phyloP scores from a whole-genome alignment of 2,329 filamentous ascomycete species.

The Clathrospora elynae region DNA sequence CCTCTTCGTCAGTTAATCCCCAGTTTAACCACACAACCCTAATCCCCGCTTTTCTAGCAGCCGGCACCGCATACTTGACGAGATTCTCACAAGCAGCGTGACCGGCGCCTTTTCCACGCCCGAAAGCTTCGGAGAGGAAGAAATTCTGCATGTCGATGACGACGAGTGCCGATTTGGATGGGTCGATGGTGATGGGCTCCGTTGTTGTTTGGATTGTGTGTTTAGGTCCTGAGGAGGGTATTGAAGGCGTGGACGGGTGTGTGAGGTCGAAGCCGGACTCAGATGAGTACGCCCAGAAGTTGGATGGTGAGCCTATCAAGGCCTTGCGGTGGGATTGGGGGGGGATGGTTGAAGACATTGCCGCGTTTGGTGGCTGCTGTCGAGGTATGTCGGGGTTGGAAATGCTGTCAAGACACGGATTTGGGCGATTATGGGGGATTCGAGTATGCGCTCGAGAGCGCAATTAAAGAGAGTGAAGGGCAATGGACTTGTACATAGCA shows the following conservation, averaged over 20 bases:
- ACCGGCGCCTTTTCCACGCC: slow-evolving; percentile 25
- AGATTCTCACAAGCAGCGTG: slow-evolving; percentile 40
- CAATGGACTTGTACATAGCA: not conserved
- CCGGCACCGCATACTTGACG: slow-evolving; percentile 45
- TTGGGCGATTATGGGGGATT: not conserved
- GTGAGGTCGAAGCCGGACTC: slow-evolving; percentile 55
- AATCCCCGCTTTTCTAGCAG: slow-evolving; percentile 48
- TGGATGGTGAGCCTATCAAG: slow-evolving; percentile 50
- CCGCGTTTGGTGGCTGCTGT: not conserved
- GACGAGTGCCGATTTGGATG: slow-evolving; percentile 46
- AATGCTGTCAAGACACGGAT: not conserved
- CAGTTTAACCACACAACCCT: slow-evolving; percentile 52
- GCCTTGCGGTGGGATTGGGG: slow-evolving; percentile 33
- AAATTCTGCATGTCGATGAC: slow-evolving; percentile 55
- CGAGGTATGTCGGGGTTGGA: not conserved
- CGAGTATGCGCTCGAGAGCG: not conserved
- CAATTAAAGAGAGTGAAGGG: not conserved
- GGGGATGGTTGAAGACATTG: slow-evolving; percentile 10
- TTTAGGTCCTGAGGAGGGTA: slow-evolving; percentile 20
- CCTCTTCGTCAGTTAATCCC: slow-evolving; percentile 48
- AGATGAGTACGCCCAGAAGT: slow-evolving; percentile 55
- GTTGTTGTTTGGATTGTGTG: slow-evolving; percentile 34
- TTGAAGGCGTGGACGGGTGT: slow-evolving; percentile 43
- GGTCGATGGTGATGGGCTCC: slow-evolving; percentile 41
- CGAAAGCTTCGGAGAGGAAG: slow-evolving; percentile 44